These are phyloP conservation scores for Cystofilobasidium macerans DNA, from an alignment of 768 basidiomycete genomes.

Conservation along the genomic window DNA sequence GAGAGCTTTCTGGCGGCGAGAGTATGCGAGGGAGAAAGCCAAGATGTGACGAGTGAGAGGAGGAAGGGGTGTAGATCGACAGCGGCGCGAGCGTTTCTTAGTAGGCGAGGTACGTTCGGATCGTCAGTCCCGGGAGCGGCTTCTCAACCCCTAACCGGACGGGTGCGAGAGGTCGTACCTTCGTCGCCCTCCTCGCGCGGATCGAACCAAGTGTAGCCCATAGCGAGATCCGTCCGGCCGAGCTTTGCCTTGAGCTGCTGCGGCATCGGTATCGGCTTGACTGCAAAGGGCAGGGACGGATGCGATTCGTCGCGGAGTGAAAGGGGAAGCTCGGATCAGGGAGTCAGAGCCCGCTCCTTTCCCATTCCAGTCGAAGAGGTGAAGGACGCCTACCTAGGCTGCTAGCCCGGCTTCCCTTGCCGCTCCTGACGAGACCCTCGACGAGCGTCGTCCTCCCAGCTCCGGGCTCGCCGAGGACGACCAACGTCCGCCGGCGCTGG, in stretches of 20 bases:
- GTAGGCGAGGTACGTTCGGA: too few relatives aligned
- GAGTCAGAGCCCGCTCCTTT: too few relatives aligned
- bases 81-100: slow-evolving; percentile 37
- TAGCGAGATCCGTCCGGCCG: slow-evolving; percentile 52
- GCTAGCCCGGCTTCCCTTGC: neutral
- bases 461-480: slow-evolving; percentile 51
- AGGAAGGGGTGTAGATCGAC: slow-evolving; percentile 83
- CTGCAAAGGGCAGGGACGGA: slow-evolving; percentile 41
- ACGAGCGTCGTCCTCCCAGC: neutral
- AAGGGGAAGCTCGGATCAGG: slow-evolving; percentile 53
- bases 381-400: neutral
- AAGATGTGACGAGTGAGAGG: slow-evolving; percentile 58
- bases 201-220: slow-evolving; percentile 88
- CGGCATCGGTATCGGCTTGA: slow-evolving; percentile 33
- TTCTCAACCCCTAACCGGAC: too few relatives aligned
- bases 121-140: neutral
- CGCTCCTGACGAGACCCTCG: neutral
- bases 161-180: slow-evolving; percentile 48
- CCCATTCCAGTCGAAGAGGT: too few relatives aligned
- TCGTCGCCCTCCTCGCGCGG: slow-evolving; percentile 87
- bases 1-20: slow-evolving; percentile 45
- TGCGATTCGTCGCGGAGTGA: slow-evolving; percentile 74
- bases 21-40: slow-evolving; percentile 66
- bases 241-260: slow-evolving; percentile 50
- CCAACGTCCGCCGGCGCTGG: slow-evolving; percentile 62